Percentiles rank a stretch among this genome's conserved stretches.
phyloP scores from a whole-genome alignment of 306 rosid genomes.

The Corylus avellana region DNA sequence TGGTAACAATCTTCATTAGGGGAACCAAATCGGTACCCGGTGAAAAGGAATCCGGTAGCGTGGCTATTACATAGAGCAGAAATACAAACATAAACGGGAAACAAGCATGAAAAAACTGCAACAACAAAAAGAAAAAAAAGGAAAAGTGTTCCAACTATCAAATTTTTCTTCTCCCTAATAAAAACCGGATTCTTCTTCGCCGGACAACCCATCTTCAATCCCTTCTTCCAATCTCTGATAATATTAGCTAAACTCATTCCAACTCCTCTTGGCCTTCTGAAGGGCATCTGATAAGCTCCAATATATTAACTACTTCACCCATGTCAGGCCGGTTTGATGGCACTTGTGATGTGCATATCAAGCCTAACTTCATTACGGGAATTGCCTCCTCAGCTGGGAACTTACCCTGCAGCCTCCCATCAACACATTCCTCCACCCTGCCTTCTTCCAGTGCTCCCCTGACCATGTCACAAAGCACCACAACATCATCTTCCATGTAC shows the following conservation, averaged over 20 bases:
- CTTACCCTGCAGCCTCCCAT: slow-evolving; percentile 76
- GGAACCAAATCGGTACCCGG: slow-evolving; percentile 71
- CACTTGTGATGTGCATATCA: slow-evolving; percentile 96
- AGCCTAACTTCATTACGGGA: slow-evolving; percentile 86
- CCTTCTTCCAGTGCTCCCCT: slow-evolving; percentile 93
- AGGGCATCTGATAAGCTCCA: slow-evolving; percentile 94
- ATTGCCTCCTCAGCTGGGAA: slow-evolving; percentile 93
- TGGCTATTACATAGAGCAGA: slow-evolving; percentile 47
- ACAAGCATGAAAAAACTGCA: slow-evolving; percentile 31
- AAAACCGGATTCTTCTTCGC: slow-evolving; percentile 97
- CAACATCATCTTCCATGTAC: slow-evolving; percentile 98
- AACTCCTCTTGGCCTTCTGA: slow-evolving; percentile 93
- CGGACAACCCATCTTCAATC: slow-evolving; percentile 57
- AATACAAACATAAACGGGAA: slow-evolving; percentile 43
- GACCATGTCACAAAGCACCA: slow-evolving; percentile 98
- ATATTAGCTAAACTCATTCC: slow-evolving; percentile 44
- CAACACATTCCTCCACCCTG: slow-evolving; percentile 87
- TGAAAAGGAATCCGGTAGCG: slow-evolving; percentile 94
- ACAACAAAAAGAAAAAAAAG: slow-evolving; percentile 29
- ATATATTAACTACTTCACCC: slow-evolving; percentile 94
- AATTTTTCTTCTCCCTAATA: slow-evolving; percentile 20
- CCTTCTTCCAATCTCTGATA: slow-evolving; percentile 35
- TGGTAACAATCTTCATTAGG: slow-evolving; percentile 39
- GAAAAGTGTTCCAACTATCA: slow-evolving; percentile 24
- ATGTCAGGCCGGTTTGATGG: slow-evolving; percentile 98